A percentile compares a stretch with the other conserved stretches of the same genome.
Evolutionary conservation across 2,329 filamentous ascomycete species (phyloP).

Genomic region (Diaporthe batatas): DNA sequence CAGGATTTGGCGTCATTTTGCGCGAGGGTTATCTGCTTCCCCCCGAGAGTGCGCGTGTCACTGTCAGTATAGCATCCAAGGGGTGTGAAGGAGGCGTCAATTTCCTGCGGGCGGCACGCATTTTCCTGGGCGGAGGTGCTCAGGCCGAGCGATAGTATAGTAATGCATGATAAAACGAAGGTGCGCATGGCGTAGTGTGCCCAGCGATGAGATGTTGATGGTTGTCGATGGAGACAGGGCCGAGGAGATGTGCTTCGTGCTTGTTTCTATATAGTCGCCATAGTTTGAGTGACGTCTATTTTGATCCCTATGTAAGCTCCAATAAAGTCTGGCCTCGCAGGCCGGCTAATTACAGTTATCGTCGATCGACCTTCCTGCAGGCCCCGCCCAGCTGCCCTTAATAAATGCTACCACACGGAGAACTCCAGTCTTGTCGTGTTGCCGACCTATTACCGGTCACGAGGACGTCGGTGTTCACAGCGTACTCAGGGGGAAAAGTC

Average conservation of each 20-base stretch:
- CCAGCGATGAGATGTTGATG: not conserved
- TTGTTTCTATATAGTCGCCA: not conserved
- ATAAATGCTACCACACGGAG: not conserved
- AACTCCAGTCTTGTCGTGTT: not conserved
- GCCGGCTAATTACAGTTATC: conserved; percentile 1
- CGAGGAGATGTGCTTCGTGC: not conserved
- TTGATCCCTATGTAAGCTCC: not conserved
- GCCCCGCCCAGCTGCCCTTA: not conserved
- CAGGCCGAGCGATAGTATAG: not conserved
- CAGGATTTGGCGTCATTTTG: not conserved
- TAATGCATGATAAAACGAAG: not conserved
- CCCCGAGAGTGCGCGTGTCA: not conserved
- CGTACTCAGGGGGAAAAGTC: not conserved
- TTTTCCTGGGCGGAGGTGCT: not conserved
- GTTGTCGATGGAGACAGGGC: not conserved
- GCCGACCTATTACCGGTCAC: not conserved
- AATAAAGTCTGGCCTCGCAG: not conserved
- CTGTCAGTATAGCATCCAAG: conserved; percentile 8
- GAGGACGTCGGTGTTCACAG: not conserved
- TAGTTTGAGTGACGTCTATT: not conserved
- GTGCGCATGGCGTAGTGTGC: not conserved
- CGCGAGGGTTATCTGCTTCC: not conserved
- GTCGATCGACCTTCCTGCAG: not conserved
- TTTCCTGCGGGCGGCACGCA: not conserved
- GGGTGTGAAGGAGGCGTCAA: not conserved